Percentiles rank a stretch among this genome's conserved stretches.
These are phyloP conservation scores for Boletus reticulatus DNA, from an alignment of 768 basidiomycete species.

Conservation along the genomic window DNA sequence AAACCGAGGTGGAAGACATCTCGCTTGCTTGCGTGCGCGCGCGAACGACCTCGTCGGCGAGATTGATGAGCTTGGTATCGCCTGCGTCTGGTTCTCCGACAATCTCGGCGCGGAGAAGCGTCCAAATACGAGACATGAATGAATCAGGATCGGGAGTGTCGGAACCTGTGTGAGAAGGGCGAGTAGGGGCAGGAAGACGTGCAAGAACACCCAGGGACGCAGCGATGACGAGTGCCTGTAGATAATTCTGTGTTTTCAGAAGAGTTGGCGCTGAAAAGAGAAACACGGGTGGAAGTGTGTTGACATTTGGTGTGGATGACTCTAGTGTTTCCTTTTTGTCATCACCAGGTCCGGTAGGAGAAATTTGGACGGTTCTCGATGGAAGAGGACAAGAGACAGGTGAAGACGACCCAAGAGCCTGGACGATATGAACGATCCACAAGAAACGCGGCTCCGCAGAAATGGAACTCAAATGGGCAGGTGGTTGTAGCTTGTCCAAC, in stretches of 20 bases:
- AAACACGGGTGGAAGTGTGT: conserved; percentile 62
- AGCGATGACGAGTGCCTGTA: conserved; percentile 68
- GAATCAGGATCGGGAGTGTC: conserved; percentile 21
- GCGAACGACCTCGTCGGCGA: conserved; percentile 72
- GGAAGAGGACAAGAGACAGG: conserved; percentile 38
- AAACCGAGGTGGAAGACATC: background rate
- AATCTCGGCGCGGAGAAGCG: conserved; percentile 59
- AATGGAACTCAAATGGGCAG: conserved; percentile 9
- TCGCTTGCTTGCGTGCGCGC: conserved; percentile 36
- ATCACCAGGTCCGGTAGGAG: background rate
- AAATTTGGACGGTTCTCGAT: conserved; percentile 11
- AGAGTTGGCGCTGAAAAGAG: conserved; percentile 57
- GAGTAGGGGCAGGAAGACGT: conserved; percentile 34
- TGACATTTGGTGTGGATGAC: conserved; percentile 17
- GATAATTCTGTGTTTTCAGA: conserved; percentile 60
- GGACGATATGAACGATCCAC: conserved; percentile 51
- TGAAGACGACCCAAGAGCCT: conserved; percentile 42
- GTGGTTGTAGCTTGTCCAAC: conserved; percentile 11
- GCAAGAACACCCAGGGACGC: conserved; percentile 59
- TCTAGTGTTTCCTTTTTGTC: background rate
- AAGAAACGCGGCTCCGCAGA: conserved; percentile 18
- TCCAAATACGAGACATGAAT: conserved; percentile 64
- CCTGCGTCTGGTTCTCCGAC: conserved; percentile 31
- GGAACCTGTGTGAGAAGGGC: conserved; percentile 5
- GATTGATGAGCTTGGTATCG: conserved; percentile 58